Evolutionary conservation across 805 yeast genomes (phyloP).

Genomic region (Candida piceae): DNA sequence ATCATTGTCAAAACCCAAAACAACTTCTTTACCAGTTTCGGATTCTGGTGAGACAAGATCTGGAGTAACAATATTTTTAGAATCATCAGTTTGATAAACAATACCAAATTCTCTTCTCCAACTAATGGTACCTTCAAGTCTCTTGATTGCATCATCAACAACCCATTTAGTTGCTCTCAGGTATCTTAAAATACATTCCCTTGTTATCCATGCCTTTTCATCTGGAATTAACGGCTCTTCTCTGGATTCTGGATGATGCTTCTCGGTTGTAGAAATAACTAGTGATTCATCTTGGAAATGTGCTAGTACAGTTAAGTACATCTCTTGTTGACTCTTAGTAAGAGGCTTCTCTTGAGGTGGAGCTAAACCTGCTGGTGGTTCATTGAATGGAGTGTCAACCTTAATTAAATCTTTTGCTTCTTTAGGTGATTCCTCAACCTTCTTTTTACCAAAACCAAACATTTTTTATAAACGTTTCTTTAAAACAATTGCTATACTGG

Average conservation of each 20-base stretch:
- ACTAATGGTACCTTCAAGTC: slow-evolving; percentile 72
- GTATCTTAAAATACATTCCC: slow-evolving; percentile 87
- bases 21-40: slow-evolving; percentile 88
- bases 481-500: no score
- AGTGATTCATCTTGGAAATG: slow-evolving; percentile 56
- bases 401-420: slow-evolving; percentile 14
- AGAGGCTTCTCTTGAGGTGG: slow-evolving; percentile 48
- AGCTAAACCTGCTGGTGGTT: slow-evolving; percentile 44
- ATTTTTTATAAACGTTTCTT: slow-evolving; percentile 4
- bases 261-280: slow-evolving; percentile 46
- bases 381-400: slow-evolving; percentile 47
- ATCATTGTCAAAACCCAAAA: slow-evolving; percentile 86
- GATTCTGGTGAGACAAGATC: slow-evolving; percentile 60
- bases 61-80: slow-evolving; percentile 45
- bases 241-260: slow-evolving; percentile 27
- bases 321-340: slow-evolving; percentile 48
- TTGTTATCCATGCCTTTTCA: slow-evolving; percentile 90
- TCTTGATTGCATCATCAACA: slow-evolving; percentile 58
- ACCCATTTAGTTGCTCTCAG: slow-evolving; percentile 93
- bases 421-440: not conserved
- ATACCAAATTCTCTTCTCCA: slow-evolving; percentile 96
- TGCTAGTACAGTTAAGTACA: slow-evolving; percentile 56
- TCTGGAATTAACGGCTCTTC: slow-evolving; percentile 34
- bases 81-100: slow-evolving; percentile 38
- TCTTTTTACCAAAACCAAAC: slow-evolving; percentile 10